Conservation (phyloP, 768 basidiomycete genomes). For the Lactarius pseudohatsudake region DNA sequence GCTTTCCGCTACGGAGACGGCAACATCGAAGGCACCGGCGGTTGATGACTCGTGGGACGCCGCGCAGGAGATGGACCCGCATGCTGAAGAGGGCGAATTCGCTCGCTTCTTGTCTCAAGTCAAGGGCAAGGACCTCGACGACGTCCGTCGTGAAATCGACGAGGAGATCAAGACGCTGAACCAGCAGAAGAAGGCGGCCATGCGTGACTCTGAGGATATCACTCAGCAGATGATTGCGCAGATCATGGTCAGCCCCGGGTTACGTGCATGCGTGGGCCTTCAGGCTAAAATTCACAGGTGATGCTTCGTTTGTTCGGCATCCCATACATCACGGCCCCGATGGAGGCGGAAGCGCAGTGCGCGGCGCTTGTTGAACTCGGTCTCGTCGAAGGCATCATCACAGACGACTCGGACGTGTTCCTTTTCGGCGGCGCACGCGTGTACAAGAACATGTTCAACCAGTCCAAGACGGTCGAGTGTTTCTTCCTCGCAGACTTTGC, state of each 20-base stretch:
- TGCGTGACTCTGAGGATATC: constrained; percentile 93
- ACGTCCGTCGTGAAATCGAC: constrained; percentile 85
- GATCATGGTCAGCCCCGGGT: constrained; percentile 48
- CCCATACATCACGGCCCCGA: constrained; percentile 96
- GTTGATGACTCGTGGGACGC: constrained; percentile 68
- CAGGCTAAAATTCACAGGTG: constrained; percentile 47
- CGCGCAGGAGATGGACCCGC: constrained; percentile 80
- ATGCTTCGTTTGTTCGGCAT: constrained; percentile 94
- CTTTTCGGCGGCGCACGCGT: constrained; percentile 95
- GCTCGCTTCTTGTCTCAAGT: constrained; percentile 91
- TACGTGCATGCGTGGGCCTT: background rate
- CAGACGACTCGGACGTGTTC: constrained; percentile 98
- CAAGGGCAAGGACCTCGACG: constrained; percentile 79
- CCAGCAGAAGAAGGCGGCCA: constrained; percentile 80
- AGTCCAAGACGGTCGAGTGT: constrained; percentile 97
- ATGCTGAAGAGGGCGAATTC: constrained; percentile 83
- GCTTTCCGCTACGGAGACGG: constrained; percentile 10
- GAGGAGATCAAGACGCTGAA: constrained; percentile 83
- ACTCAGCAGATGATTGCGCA: constrained; percentile 94
- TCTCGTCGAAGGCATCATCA: constrained; percentile 96
- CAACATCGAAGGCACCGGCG: constrained; percentile 31
- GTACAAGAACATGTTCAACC: constrained; percentile 99
- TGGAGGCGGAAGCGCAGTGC: constrained; percentile 99
- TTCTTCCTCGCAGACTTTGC: constrained; percentile 82
- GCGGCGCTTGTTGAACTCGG: constrained; percentile 83